These are phyloP conservation scores for Limonium bicolor DNA, from an alignment of 148 eudicot species.

Conservation along the genomic window DNA sequence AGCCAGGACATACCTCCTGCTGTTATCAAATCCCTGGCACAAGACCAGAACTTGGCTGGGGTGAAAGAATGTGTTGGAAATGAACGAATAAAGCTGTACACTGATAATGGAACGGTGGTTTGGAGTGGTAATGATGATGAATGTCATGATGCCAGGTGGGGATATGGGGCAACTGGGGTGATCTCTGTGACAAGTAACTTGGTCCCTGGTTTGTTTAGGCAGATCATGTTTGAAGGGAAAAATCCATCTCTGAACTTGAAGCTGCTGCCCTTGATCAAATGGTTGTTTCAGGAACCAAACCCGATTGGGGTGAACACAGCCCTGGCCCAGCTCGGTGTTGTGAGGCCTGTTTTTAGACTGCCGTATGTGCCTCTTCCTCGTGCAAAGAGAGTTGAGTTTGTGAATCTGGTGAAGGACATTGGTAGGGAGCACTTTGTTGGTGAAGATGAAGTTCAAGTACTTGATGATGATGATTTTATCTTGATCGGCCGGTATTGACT, in stretches of 20 bases:
- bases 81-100: slow-evolving; percentile 47
- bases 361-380: slow-evolving; percentile 69
- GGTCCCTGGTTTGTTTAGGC: slow-evolving; percentile 52
- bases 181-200: slow-evolving; percentile 72
- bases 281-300: slow-evolving; percentile 78
- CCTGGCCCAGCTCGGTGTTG: slow-evolving; percentile 76
- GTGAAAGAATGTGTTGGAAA: slow-evolving; percentile 75
- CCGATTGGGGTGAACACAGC: slow-evolving; percentile 79
- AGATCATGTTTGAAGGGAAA: slow-evolving; percentile 61
- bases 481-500: slow-evolving; percentile 60
- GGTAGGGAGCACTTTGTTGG: slow-evolving; percentile 79
- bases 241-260: slow-evolving; percentile 39
- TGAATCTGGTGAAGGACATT: slow-evolving; percentile 46
- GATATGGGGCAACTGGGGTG: slow-evolving; percentile 59
- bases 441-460: slow-evolving; percentile 39
- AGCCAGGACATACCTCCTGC: slow-evolving; percentile 71
- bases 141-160: slow-evolving; percentile 83
- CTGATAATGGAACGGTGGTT: slow-evolving; percentile 35
- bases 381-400: slow-evolving; percentile 66
- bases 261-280: slow-evolving; percentile 49
- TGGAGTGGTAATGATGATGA: slow-evolving; percentile 91
- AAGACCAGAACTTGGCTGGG: slow-evolving; percentile 50
- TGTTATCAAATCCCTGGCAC: slow-evolving; percentile 31
- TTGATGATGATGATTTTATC: slow-evolving; percentile 59
- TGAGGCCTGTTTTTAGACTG: slow-evolving; percentile 59